Base-by-base conservation (phyloP, 2,329 filamentous ascomycete species). In the Colletotrichum karsti region DNA sequence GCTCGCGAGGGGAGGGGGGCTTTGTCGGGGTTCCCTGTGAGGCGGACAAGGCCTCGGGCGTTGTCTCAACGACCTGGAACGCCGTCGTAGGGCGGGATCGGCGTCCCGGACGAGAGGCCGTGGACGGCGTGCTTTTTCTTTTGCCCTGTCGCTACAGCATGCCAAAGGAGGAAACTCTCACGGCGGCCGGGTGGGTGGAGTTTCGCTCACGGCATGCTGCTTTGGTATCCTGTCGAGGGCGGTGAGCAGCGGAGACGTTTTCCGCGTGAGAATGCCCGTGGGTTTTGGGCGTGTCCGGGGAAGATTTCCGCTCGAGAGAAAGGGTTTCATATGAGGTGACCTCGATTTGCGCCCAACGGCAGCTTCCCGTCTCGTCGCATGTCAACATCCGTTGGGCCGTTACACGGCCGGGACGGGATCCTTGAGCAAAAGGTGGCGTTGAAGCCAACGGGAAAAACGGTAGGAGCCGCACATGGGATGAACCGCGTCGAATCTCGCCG, bases 41-140 rank as follows among this genome's bases (percentile, higher is more conserved):
- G 59, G 42, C 51, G 26, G 37, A n/a, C n/a, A n/a, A n/a, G n/a
- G n/a, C n/a, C n/a, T 26, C 55, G n/a, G 50, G 12, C 7, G 46
- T n/a, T 63, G 59, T 67, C 64, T 67, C 44, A 51, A 33, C 13
- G 8, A 7, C 28, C 35, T 41, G 24, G 39, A 24, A 48, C 18
- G 24, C 37, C 44, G 26, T 51, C 26, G 44, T 44, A 57, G 37
- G 50, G 51, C 51, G 44, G 59, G n/a, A 67, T 67, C 59, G 51
- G 18, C 60, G 54, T 63, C 42, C 44, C 41, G 64, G 33, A 44
- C 26, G 30, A 20, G n/a, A 24, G 51, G 35, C 20, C 9, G 20
- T 51, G 30, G 60, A 37, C 42, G 41, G 59, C 37, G 30, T 33
- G n/a, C n/a, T n/a, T n/a, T n/a, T n/a, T n/a, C n/a, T n/a, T n/a